These are phyloP conservation scores for Candolleomyces efflorescens DNA, from an alignment of 768 basidiomycete genomes.

Conservation along the genomic window DNA sequence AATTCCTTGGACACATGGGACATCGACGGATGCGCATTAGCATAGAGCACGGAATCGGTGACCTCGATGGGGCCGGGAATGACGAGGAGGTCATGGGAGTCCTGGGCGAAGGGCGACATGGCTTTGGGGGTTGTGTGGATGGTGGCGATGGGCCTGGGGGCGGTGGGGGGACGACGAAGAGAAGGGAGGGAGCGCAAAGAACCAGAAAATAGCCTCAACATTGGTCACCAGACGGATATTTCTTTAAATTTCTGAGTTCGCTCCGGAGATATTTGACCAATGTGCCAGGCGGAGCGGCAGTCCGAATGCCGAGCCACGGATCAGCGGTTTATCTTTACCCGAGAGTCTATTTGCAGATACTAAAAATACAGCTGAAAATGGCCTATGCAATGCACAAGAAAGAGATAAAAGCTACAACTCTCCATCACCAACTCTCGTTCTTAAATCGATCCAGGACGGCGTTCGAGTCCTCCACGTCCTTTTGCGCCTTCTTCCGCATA, in stretches of 20 bases:
- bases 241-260: background rate
- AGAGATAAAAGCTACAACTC: too few relatives aligned
- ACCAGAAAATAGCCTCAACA: background rate
- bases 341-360: too few relatives aligned
- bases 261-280: background rate
- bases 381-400: too few relatives aligned
- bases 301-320: background rate
- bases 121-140: conserved; percentile 8
- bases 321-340: too few relatives aligned
- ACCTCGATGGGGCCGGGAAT: conserved; percentile 66
- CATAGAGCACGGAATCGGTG: conserved; percentile 70
- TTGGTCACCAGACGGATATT: background rate
- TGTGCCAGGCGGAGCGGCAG: background rate
- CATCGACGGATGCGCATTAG: conserved; percentile 90
- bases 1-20: conserved; percentile 90
- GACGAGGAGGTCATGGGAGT: conserved; percentile 8
- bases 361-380: too few relatives aligned
- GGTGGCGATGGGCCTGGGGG: conserved; percentile 27
- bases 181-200: conserved; percentile 21
- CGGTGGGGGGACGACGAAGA: conserved; percentile 34
- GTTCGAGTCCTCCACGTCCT: conserved; percentile 89
- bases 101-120: conserved; percentile 23
- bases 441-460: conserved; percentile 82
- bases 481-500: conserved; percentile 97
- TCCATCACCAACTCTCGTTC: conserved; percentile 58